Evolutionary conservation across 2,329 filamentous ascomycete species (phyloP).

Genomic region (Myriosclerotinia curreyana): DNA sequence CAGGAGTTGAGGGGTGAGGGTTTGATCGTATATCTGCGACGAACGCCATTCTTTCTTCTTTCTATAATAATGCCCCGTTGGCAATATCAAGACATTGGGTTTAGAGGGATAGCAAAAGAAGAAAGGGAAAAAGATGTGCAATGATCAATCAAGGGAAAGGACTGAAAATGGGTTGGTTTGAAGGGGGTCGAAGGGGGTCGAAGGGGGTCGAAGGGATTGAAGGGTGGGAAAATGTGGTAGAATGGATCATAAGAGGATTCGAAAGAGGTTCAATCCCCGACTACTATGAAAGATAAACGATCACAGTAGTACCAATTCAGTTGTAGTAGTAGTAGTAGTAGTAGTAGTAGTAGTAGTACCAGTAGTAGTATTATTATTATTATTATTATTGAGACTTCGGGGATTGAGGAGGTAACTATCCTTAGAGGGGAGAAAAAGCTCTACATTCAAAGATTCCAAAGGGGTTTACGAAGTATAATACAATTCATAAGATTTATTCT

Average conservation of each 20-base stretch:
- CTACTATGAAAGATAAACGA: conserved; percentile 2
- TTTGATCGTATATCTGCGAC: conserved; percentile 24
- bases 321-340: too few species aligned
- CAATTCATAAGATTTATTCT: too few species aligned
- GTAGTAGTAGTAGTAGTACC: too few species aligned
- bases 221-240: not conserved
- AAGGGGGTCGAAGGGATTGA: not conserved
- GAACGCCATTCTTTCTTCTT: conserved; percentile 33
- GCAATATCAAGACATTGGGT: conserved; percentile 19
- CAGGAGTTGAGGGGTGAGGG: conserved; percentile 29
- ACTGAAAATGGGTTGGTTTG: conserved; percentile 16
- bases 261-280: conserved; percentile 8
- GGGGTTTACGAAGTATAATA: too few species aligned
- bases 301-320: not conserved
- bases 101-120: conserved; percentile 12
- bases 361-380: too few species aligned
- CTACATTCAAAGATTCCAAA: too few species aligned
- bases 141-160: conserved; percentile 22
- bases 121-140: conserved; percentile 31
- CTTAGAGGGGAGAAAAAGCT: not conserved
- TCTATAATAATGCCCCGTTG: conserved; percentile 23
- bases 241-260: conserved; percentile 8
- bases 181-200: conserved; percentile 23
- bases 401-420: conserved; percentile 10
- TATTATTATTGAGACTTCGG: too few species aligned